phyloP scores from a whole-genome alignment of 2,329 filamentous ascomycete genomes.

The Colletotrichum trifolii region DNA sequence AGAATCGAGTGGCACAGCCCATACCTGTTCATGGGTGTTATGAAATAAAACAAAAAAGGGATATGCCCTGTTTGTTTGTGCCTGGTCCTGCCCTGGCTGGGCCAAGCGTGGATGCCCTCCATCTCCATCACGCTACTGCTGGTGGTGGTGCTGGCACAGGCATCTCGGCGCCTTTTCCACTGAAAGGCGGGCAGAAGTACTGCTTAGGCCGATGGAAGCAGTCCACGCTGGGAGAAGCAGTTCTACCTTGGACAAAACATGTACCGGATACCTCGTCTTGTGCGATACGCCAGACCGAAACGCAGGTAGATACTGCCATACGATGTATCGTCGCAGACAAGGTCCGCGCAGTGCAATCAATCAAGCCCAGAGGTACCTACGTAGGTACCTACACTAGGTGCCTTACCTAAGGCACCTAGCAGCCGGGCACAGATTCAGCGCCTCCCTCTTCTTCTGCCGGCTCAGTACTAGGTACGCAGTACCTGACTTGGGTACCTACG shows the following conservation, averaged over 20 bases:
- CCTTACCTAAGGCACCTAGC: too few relatives aligned
- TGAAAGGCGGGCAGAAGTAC: conserved; percentile 26
- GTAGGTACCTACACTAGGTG: background rate
- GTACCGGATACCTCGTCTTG: too few relatives aligned
- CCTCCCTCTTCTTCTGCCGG: too few relatives aligned
- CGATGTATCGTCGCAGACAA: background rate
- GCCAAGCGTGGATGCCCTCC: conserved; percentile 15
- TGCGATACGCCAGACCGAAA: too few relatives aligned
- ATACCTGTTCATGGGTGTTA: too few relatives aligned
- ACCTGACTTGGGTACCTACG: background rate
- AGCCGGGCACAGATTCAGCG: too few relatives aligned
- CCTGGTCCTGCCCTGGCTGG: conserved; percentile 7
- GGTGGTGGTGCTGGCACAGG: conserved; percentile 30
- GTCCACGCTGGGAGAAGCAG: too few relatives aligned
- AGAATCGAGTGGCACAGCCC: too few relatives aligned
- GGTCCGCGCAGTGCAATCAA: background rate
- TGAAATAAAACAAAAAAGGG: background rate
- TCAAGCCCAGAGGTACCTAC: background rate
- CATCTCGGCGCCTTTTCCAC: conserved; percentile 20
- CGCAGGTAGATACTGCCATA: too few relatives aligned
- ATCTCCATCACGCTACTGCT: conserved; percentile 19
- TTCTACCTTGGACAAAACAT: too few relatives aligned
- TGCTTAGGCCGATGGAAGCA: conserved; percentile 7
- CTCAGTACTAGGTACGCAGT: too few relatives aligned
- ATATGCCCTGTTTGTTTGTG: background rate